These are phyloP conservation scores for Saussurea involucrata DNA, from an alignment of 129 eudicot species.

Conservation along the genomic window DNA sequence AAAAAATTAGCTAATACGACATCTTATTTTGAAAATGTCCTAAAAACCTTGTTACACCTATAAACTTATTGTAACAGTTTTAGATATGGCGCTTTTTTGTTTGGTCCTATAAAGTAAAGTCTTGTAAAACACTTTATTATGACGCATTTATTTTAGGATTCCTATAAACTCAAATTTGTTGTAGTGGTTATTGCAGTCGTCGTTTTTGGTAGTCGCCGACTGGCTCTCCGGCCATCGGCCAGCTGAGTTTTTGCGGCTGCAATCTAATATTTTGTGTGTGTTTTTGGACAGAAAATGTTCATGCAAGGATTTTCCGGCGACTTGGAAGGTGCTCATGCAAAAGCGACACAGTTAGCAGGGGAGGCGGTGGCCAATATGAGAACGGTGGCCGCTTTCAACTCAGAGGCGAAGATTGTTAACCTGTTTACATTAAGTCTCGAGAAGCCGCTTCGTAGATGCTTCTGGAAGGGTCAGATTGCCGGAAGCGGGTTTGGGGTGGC, in stretches of 20 bases:
- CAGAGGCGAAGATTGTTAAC: conserved; percentile 66
- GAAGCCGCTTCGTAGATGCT: conserved; percentile 68
- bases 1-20: too few species aligned
- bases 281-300: conserved; percentile 73
- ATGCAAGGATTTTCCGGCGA: conserved; percentile 98
- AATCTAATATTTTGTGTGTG: neutral
- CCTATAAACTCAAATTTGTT: too few species aligned
- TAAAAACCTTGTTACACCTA: too few species aligned
- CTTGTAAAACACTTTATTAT: too few species aligned
- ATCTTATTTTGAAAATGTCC: too few species aligned
- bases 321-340: conserved; percentile 81
- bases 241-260: neutral
- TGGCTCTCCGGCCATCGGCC: neutral
- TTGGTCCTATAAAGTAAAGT: too few species aligned
- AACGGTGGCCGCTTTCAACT: conserved; percentile 93
- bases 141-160: too few species aligned
- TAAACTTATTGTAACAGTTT: too few species aligned
- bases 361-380: conserved; percentile 88
- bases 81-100: too few species aligned
- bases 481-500: conserved; percentile 90
- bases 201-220: neutral
- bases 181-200: neutral
- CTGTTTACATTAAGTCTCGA: conserved; percentile 66
- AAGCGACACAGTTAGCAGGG: conserved; percentile 92
- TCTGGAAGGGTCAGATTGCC: conserved; percentile 96